phyloP scores from a whole-genome alignment of 1,139 yeast species.

The Saccharomycopsis phalli region DNA sequence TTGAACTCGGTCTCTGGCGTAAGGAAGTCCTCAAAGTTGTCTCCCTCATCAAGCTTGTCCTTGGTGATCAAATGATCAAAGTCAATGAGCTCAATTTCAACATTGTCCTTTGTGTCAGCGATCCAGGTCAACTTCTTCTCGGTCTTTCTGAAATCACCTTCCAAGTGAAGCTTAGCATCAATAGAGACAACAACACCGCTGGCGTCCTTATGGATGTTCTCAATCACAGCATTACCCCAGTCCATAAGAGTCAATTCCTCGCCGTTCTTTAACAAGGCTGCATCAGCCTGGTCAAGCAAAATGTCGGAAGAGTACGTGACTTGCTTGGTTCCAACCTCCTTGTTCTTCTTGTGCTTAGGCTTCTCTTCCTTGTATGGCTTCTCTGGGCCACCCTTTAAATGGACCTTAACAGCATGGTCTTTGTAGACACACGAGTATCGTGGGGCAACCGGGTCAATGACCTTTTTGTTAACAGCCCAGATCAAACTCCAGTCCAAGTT shows the following conservation, averaged over 20 bases:
- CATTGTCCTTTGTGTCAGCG: slow-evolving; percentile 68
- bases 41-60: slow-evolving; percentile 93
- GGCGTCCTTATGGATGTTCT: slow-evolving; percentile 50
- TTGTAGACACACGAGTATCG: slow-evolving; percentile 76
- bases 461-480: slow-evolving; percentile 95
- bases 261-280: slow-evolving; percentile 50
- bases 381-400: slow-evolving; percentile 63
- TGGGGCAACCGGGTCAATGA: slow-evolving; percentile 94
- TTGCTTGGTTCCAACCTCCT: slow-evolving; percentile 79
- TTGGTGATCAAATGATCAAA: slow-evolving; percentile 94
- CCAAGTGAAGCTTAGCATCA: slow-evolving; percentile 79
- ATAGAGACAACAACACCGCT: slow-evolving; percentile 54
- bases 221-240: slow-evolving; percentile 92
- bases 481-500: slow-evolving; percentile 94
- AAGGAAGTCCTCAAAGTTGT: slow-evolving; percentile 85
- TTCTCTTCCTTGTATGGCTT: slow-evolving; percentile 55
- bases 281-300: slow-evolving; percentile 86
- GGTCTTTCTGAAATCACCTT: slow-evolving; percentile 96
- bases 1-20: slow-evolving; percentile 86
- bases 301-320: slow-evolving; percentile 58
- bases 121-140: slow-evolving; percentile 95
- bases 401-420: slow-evolving; percentile 54
- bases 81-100: slow-evolving; percentile 73
- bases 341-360: slow-evolving; percentile 94
- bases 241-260: slow-evolving; percentile 97